Evolutionary conservation across 345 rosid genomes (phyloP).

Genomic region (Salix exigua): DNA sequence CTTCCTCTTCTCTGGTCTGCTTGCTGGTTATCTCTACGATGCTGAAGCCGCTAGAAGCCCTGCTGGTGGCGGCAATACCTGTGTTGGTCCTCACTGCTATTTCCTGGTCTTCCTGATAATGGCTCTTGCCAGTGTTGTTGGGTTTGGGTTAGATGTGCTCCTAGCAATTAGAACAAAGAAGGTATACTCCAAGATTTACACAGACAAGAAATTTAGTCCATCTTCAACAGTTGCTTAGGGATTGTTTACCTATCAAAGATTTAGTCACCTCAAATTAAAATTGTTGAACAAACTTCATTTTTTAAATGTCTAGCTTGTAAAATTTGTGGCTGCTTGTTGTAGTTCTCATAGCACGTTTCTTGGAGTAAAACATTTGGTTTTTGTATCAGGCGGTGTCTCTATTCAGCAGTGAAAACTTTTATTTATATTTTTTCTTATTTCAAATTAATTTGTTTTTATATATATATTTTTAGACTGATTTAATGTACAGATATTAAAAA

Average conservation of each 20-base stretch:
- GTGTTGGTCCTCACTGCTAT: slow-evolving; percentile 51
- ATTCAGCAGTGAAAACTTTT: too few relatives aligned
- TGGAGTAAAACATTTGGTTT: not conserved
- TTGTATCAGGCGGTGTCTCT: too few relatives aligned
- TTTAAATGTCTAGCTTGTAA: not conserved
- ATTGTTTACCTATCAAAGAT: not conserved
- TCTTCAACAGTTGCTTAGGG: not conserved
- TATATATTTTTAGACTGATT: too few relatives aligned
- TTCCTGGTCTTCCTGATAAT: slow-evolving; percentile 42
- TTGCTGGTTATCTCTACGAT: slow-evolving; percentile 57
- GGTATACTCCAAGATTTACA: slow-evolving; percentile 29
- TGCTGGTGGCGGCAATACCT: slow-evolving; percentile 44
- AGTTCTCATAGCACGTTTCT: not conserved
- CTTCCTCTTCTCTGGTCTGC: slow-evolving; percentile 59
- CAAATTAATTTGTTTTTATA: too few relatives aligned
- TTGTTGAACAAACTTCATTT: not conserved
- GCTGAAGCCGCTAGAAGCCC: slow-evolving; percentile 36
- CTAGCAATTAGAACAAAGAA: slow-evolving; percentile 39
- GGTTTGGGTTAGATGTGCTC: slow-evolving; percentile 42
- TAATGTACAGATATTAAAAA: too few relatives aligned
- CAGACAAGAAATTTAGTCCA: slow-evolving; percentile 6
- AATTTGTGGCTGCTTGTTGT: not conserved
- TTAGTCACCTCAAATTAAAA: not conserved
- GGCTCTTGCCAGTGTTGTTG: slow-evolving; percentile 40
- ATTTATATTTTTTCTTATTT: too few relatives aligned